Percentiles rank a stretch among this genome's conserved stretches.
Evolutionary conservation across 345 rosid genomes (phyloP).

Genomic region (Citrus australasica): DNA sequence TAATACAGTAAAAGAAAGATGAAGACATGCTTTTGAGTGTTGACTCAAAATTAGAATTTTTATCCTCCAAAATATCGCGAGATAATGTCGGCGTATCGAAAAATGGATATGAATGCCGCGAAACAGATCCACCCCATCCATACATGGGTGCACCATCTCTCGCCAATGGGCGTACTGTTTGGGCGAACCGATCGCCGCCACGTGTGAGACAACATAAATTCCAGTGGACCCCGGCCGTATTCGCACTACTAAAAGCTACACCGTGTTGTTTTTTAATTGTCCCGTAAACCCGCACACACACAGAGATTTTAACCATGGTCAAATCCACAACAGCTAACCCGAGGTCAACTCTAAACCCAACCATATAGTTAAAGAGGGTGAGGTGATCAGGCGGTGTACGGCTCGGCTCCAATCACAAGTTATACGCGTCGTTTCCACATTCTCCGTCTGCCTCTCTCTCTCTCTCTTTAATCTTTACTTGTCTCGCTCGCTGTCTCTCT

Average conservation of each 20-base stretch:
- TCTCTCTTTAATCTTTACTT: not conserved
- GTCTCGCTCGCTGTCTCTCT: not conserved
- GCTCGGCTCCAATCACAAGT: not conserved
- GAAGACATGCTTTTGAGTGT: not conserved
- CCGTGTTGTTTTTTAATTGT: too few relatives aligned
- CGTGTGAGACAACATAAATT: conserved; percentile 12
- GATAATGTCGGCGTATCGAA: conserved; percentile 49
- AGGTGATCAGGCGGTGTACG: conserved; percentile 22
- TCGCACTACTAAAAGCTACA: not conserved
- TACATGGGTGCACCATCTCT: not conserved
- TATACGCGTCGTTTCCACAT: conserved; percentile 12
- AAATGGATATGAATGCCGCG: not conserved
- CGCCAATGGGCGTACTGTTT: not conserved
- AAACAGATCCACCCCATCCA: not conserved
- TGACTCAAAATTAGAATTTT: not conserved
- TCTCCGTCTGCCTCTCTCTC: not conserved
- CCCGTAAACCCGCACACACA: too few relatives aligned
- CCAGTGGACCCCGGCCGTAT: conserved; percentile 20
- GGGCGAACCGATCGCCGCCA: conserved; percentile 21
- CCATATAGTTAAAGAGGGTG: conserved; percentile 2
- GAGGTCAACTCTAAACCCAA: not conserved
- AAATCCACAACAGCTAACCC: not conserved
- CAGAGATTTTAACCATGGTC: conserved; percentile 17
- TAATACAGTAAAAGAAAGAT: not conserved
- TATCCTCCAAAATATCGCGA: conserved; percentile 29